Percentiles rank a stretch among this genome's conserved stretches.
Evolutionary conservation across 2,329 filamentous ascomycete genomes (phyloP).

Genomic region (Dactylonectria estremocensis): DNA sequence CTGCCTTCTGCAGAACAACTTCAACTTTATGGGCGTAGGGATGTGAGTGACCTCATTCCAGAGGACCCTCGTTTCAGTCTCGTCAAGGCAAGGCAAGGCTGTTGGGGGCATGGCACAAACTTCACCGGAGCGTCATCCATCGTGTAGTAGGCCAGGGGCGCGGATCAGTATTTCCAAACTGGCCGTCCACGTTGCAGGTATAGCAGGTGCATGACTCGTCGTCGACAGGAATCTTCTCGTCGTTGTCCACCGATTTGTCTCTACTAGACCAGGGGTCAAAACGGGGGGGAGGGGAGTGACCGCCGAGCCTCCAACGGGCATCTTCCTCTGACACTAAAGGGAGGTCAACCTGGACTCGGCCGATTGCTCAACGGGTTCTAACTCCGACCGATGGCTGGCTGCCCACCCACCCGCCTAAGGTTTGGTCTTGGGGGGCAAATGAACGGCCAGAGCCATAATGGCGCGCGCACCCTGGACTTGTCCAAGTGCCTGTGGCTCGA

Average conservation of each 20-base stretch:
- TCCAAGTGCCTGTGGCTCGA: neutral
- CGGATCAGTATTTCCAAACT: constrained; percentile 4
- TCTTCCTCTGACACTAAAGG: neutral
- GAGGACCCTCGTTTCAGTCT: constrained; percentile 29
- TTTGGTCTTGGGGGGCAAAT: neutral
- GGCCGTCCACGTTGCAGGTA: constrained; percentile 13
- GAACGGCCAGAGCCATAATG: neutral
- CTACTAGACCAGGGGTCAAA: constrained; percentile 13
- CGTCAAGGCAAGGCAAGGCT: constrained; percentile 25
- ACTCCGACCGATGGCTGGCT: constrained; percentile 18
- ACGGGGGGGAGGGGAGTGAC: neutral
- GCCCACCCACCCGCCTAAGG: neutral
- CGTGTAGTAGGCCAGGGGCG: constrained; percentile 3
- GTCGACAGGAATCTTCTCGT: constrained; percentile 16
- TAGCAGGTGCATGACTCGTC: constrained; percentile 34
- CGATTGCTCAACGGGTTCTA: constrained; percentile 27
- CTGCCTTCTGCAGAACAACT: constrained; percentile 7
- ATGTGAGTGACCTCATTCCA: constrained; percentile 11
- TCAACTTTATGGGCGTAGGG: constrained; percentile 4
- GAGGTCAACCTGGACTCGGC: constrained; percentile 27
- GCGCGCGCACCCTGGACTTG: neutral
- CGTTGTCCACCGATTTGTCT: constrained; percentile 3
- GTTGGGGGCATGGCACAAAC: neutral
- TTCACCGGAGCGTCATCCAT: constrained; percentile 8
- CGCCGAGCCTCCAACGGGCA: constrained; percentile 14